Conservation (phyloP, 805 yeast species). For the Candida ponderosae region DNA sequence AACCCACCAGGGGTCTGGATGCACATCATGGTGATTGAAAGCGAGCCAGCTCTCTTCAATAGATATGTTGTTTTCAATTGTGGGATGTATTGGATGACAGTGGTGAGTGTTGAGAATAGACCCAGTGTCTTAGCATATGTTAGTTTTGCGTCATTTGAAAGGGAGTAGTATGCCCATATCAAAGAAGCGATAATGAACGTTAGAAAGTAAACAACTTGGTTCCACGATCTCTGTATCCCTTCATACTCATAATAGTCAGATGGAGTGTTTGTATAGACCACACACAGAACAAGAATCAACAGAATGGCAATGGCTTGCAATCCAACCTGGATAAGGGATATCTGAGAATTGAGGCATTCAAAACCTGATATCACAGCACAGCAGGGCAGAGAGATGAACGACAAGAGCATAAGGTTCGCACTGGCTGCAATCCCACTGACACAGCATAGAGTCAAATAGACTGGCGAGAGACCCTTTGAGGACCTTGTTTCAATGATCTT, state of each 20-base stretch:
- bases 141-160: constrained; percentile 13
- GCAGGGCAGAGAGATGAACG: constrained; percentile 55
- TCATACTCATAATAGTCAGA: constrained; percentile 35
- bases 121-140: constrained; percentile 56
- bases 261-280: constrained; percentile 37
- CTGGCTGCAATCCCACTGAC: constrained; percentile 61
- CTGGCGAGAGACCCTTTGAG: constrained; percentile 74
- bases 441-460: constrained; percentile 63
- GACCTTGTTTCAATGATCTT: constrained; percentile 49
- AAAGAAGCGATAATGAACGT: constrained; percentile 23
- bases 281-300: constrained; percentile 47
- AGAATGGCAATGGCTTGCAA: constrained; percentile 54
- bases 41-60: constrained; percentile 71
- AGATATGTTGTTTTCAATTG: constrained; percentile 64
- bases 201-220: constrained; percentile 30
- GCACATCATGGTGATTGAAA: constrained; percentile 74
- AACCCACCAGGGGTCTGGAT: constrained; percentile 89
- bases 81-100: constrained; percentile 71
- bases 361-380: constrained; percentile 39
- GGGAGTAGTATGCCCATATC: constrained; percentile 22
- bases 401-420: constrained; percentile 56
- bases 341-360: constrained; percentile 58
- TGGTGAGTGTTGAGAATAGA: constrained; percentile 50
- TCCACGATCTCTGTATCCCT: constrained; percentile 32
- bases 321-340: constrained; percentile 61